A percentile compares a stretch with the other conserved stretches of the same genome.
phyloP scores from a whole-genome alignment of 148 eudicot genomes.

The Camellia japonica region DNA sequence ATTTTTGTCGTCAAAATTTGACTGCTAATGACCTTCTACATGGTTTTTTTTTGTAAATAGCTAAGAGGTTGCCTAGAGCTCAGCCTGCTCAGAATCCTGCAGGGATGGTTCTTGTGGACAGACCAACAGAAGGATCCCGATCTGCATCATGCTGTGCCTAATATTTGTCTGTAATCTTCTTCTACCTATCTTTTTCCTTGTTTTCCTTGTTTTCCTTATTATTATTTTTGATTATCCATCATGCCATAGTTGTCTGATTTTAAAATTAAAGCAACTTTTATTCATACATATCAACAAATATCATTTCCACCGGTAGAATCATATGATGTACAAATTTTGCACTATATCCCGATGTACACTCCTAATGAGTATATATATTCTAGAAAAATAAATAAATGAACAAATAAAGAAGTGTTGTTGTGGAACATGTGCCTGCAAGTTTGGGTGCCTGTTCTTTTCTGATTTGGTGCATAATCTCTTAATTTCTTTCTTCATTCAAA shows the following conservation, averaged over 20 bases:
- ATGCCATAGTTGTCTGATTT: not conserved
- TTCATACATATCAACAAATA: not conserved
- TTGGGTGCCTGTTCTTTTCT: too few relatives aligned
- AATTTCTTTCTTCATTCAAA: not conserved
- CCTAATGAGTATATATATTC: not conserved
- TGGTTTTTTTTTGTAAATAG: conserved; percentile 28
- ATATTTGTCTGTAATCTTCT: conserved; percentile 10
- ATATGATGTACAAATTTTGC: not conserved
- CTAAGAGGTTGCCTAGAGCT: conserved; percentile 81
- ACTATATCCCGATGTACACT: not conserved
- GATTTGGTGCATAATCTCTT: not conserved
- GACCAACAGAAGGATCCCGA: conserved; percentile 70
- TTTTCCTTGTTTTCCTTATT: not conserved
- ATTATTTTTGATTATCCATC: not conserved
- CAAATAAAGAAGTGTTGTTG: not conserved
- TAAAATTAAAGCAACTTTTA: conserved; percentile 1
- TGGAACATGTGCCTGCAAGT: too few relatives aligned
- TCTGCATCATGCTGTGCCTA: conserved; percentile 76
- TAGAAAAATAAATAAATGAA: not conserved
- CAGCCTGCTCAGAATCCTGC: conserved; percentile 86
- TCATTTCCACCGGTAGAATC: not conserved
- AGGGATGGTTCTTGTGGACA: conserved; percentile 89
- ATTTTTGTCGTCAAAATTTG: not conserved
- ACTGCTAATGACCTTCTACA: not conserved
- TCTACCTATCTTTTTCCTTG: not conserved